Evolutionary conservation across 192 early-diverging fungal species (phyloP).

Genomic region (Entrophospora sp.): DNA sequence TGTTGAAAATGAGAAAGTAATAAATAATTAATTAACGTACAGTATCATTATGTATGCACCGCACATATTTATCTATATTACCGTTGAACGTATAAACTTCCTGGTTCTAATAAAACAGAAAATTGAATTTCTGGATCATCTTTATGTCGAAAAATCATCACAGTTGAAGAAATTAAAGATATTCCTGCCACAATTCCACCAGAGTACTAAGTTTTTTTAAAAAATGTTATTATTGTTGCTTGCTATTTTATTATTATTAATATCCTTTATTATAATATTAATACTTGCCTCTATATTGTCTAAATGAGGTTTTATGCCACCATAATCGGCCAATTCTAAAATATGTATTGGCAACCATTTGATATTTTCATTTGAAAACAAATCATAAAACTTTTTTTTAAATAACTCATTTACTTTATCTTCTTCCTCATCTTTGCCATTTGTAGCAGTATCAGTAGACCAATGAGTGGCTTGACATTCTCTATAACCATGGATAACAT

Average conservation of each 20-base stretch:
- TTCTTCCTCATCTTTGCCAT: constrained; percentile 28
- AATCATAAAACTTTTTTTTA: constrained; percentile 45
- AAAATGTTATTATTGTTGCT: not conserved
- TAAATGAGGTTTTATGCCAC: constrained; percentile 73
- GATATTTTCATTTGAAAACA: constrained; percentile 44
- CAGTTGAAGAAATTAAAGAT: constrained; percentile 60
- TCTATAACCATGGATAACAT: constrained; percentile 61
- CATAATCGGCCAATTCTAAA: constrained; percentile 56
- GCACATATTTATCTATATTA: too few relatives aligned
- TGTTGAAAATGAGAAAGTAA: not conserved
- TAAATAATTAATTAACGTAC: too few relatives aligned
- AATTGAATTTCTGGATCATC: constrained; percentile 50
- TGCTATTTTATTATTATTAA: not conserved
- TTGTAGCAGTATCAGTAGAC: constrained; percentile 16
- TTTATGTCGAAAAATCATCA: constrained; percentile 62
- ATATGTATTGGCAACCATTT: constrained; percentile 73
- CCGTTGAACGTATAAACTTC: constrained; percentile 69
- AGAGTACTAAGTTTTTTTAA: constrained; percentile 27
- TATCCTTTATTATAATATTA: not conserved
- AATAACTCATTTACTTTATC: constrained; percentile 37
- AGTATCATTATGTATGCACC: too few relatives aligned
- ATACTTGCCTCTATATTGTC: constrained; percentile 61
- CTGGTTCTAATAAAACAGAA: constrained; percentile 52
- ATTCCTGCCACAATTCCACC: constrained; percentile 68
- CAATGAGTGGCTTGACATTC: constrained; percentile 64